Evolutionary conservation across 306 rosid genomes (phyloP), one percentile per base, ranked within the genome.

Genomic region (Cucurbita argyrosperma): DNA sequence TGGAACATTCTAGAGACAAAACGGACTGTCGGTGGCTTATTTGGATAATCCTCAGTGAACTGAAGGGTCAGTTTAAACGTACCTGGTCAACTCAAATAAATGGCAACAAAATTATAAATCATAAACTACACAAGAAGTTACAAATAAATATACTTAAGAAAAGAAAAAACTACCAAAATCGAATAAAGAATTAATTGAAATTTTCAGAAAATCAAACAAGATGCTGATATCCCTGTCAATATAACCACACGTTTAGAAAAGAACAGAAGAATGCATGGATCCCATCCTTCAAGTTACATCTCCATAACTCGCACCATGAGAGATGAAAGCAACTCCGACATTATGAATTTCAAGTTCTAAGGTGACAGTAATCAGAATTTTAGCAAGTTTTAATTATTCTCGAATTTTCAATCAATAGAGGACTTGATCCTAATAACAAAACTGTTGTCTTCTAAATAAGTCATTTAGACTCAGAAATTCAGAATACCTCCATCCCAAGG

Each of bases 401-500:
- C n/a, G 0, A 5, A 0, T 57, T 11, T 10, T 21, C 12, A 13
- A 46, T n/a, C 55, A 14, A 21, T 45, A 45, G 72, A 67, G 35
- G 74, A 70, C 30, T 35, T 3, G 59, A 37, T 70, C 39, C 58
- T 30, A 51, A 70, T 50, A 23, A 51, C 42, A 51, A 14, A 4
- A 8, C 23, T 8, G 46, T 14, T 16, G 35, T 70, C 26, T 14
- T 21, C 58, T 26, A 15, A 51, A 15, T 2, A 13, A 70, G 60
- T 30, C 26, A 21, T 70, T 8, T 8, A 62, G 47, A 23, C 11
- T 50, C 7, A 40, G 74, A 51, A 70, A 55, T 75, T 60, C 46
- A 87, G 49, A 57, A 64, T 83, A 89, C 98, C 98, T 93, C 98
- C 98, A 81, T 93, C 98, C 98, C 98, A 93, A 0, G 96, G 96